Evolutionary conservation across 2,329 filamentous ascomycete genomes (phyloP), one percentile per base, ranked within the genome.

Genomic region (Aspergillus japonicus): DNA sequence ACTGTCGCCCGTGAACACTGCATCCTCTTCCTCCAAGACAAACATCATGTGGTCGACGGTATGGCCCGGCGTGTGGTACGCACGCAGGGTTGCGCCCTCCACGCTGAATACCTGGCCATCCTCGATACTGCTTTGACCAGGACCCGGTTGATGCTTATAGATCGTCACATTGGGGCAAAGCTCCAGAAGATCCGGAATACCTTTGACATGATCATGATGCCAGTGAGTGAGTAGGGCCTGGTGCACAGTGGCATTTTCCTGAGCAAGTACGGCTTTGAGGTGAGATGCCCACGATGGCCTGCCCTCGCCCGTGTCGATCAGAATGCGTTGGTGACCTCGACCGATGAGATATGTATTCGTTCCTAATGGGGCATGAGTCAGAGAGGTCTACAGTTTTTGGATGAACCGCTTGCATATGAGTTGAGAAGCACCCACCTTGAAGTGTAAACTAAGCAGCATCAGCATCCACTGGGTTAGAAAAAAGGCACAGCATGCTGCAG

Each of bases 271-370:
- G 4, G 81, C 77, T 64, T 85, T 83, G 39, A 99, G 77, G 0
- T 85, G 83, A 0, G 82, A 75, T 47, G 86, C 82, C 94, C 94
- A 99, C 35, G 84, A 82, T 2, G 87, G 85, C 59, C 81, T 85
- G 50, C 94, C 95, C 75, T 96, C 89, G 52, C 90, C 95, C 0
- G 93, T 96, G 77, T 99, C 95, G 70, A 99, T 87, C 23, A 99
- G 84, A 60, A 98, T 82, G 10, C 95, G 87, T 6, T 79, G 77
- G 5, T 80, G 73, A 3, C 93, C 94, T 6, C 84, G 87, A 60
- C 95, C 95, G 60, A 99, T 71, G 19, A 99, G 84, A 75, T 99
- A 99, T 35, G 95, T 99, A 75, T 99, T 99, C 66, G 95, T 97
- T 63, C 92, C 83, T 85, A 66, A 7, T 5, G 39, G 35, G 33